Conservation (phyloP, 768 basidiomycete species). For the Xanthoconium stramineum region DNA sequence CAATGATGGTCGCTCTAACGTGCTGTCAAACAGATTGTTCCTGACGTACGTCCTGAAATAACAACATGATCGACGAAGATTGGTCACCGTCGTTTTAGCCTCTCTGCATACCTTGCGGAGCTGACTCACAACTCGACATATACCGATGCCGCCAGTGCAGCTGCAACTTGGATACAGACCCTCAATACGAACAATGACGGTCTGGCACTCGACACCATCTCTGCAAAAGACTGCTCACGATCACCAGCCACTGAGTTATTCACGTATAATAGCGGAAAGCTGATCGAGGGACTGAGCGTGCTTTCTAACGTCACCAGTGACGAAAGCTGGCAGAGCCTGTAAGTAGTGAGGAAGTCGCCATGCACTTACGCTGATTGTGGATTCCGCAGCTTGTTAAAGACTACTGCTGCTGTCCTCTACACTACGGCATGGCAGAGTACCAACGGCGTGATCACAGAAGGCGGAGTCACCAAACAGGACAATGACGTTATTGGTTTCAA, state of each 20-base stretch:
- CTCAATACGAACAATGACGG: slow-evolving; percentile 41
- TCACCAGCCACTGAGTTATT: slow-evolving; percentile 47
- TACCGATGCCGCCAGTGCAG: slow-evolving; percentile 42
- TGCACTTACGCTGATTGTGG: not conserved
- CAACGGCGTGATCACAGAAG: slow-evolving; percentile 54
- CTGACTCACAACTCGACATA: slow-evolving; percentile 33
- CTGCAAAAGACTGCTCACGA: slow-evolving; percentile 44
- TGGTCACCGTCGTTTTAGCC: slow-evolving; percentile 23
- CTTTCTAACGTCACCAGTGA: slow-evolving; percentile 42
- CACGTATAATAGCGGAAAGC: slow-evolving; percentile 56
- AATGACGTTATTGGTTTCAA: slow-evolving; percentile 30
- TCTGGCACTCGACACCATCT: slow-evolving; percentile 47
- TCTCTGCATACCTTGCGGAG: slow-evolving; percentile 50
- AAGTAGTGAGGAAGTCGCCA: slow-evolving; percentile 10
- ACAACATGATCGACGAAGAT: not conserved
- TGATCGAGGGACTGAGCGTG: slow-evolving; percentile 49
- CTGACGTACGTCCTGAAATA: slow-evolving; percentile 31
- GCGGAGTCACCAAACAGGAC: slow-evolving; percentile 36
- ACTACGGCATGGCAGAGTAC: slow-evolving; percentile 43
- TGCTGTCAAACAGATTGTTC: slow-evolving; percentile 31
- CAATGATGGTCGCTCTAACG: not conserved
- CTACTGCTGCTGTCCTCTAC: slow-evolving; percentile 42
- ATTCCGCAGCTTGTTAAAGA: slow-evolving; percentile 33
- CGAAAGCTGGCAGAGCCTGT: slow-evolving; percentile 41
- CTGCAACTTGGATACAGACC: slow-evolving; percentile 47